Conservation (phyloP, 2,329 filamentous ascomycete genomes). For the Cladosporium austrohemisphaericum region DNA sequence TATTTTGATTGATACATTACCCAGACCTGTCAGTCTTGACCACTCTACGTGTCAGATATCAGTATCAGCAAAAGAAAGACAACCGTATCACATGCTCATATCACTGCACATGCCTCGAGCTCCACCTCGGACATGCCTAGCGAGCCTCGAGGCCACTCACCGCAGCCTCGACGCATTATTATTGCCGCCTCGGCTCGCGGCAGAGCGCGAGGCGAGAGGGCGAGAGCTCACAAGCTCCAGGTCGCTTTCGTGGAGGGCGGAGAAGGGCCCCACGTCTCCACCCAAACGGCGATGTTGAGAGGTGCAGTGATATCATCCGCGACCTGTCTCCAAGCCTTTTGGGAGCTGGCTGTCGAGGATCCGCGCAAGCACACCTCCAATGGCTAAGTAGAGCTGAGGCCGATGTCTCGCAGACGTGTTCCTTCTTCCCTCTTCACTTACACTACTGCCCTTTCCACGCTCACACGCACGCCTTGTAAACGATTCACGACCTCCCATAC, state of each 20-base stretch:
- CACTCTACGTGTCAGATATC: too few relatives aligned
- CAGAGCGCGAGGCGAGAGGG: too few relatives aligned
- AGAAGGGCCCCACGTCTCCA: slow-evolving; percentile 3
- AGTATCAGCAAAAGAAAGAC: too few relatives aligned
- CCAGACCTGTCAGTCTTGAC: too few relatives aligned
- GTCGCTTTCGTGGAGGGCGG: neutral
- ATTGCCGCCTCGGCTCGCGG: too few relatives aligned
- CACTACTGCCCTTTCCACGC: neutral
- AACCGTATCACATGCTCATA: slow-evolving; percentile 1
- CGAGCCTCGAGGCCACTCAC: too few relatives aligned
- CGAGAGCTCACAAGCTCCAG: too few relatives aligned
- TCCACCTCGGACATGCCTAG: too few relatives aligned
- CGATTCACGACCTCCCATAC: neutral
- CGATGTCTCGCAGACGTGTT: neutral
- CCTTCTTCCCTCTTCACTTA: neutral
- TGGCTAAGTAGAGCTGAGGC: slow-evolving; percentile 9
- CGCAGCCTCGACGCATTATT: too few relatives aligned
- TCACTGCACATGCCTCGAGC: neutral
- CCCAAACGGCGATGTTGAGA: slow-evolving; percentile 4
- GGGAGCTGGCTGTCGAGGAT: slow-evolving; percentile 2
- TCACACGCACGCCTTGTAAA: too few relatives aligned
- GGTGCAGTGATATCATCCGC: slow-evolving; percentile 14
- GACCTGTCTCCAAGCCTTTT: neutral
- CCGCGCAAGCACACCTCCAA: slow-evolving; percentile 3
- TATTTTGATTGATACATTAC: slow-evolving; percentile 10